Conservation (phyloP, 306 rosid genomes). For the Chamaecrista fasciculata region DNA sequence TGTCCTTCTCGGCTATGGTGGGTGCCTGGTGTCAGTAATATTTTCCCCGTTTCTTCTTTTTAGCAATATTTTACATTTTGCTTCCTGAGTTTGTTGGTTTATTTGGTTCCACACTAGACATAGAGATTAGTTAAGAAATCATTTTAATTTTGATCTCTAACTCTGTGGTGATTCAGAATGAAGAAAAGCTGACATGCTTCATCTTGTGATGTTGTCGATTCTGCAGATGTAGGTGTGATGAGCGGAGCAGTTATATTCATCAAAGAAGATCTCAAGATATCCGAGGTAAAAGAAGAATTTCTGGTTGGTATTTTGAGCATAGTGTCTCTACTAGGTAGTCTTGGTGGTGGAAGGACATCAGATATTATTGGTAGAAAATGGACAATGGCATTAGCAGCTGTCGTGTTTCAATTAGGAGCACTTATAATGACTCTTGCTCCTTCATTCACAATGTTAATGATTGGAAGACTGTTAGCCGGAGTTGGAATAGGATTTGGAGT, state of each 20-base stretch:
- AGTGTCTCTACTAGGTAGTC: conserved; percentile 71
- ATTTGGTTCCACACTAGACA: not conserved
- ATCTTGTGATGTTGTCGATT: not conserved
- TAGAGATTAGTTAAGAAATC: not conserved
- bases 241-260: conserved; percentile 84
- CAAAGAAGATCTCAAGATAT: conserved; percentile 73
- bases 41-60: not conserved
- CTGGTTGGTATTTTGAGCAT: conserved; percentile 75
- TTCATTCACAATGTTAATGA: conserved; percentile 53
- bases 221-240: conserved; percentile 82
- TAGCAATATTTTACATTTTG: not conserved
- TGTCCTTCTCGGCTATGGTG: conserved; percentile 89
- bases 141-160: not conserved
- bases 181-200: not conserved
- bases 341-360: conserved; percentile 76
- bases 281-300: conserved; percentile 69
- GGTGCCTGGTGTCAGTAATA: not conserved
- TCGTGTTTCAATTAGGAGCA: conserved; percentile 63
- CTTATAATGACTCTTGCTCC: conserved; percentile 65
- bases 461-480: conserved; percentile 75
- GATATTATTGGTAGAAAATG: conserved; percentile 73
- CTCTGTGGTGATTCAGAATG: not conserved
- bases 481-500: conserved; percentile 81
- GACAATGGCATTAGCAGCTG: conserved; percentile 78
- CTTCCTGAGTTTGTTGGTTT: not conserved